Conservation (phyloP, 257 asterid species). For the Anisodus tanguticus region DNA sequence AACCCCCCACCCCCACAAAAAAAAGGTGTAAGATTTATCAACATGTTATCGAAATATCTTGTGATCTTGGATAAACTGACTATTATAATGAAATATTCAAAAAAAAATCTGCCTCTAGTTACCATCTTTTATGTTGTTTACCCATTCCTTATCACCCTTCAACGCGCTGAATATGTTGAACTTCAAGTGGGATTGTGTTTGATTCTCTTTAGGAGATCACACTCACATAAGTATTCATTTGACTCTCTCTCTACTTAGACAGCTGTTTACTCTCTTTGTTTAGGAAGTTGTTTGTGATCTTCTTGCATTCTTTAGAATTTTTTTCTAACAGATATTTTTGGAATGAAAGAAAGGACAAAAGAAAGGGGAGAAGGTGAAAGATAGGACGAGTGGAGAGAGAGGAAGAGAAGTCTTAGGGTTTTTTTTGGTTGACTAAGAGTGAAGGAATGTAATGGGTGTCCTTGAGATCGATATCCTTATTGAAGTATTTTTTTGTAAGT, state of each 20-base stretch:
- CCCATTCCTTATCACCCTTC: constrained; percentile 23
- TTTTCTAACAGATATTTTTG: background rate
- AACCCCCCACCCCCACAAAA: background rate
- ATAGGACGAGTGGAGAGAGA: background rate
- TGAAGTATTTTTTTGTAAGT: background rate
- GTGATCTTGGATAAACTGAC: background rate
- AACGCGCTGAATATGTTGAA: background rate
- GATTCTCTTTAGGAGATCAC: constrained; percentile 9
- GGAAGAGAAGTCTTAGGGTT: background rate
- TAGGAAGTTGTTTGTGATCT: constrained; percentile 2
- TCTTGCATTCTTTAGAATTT: background rate
- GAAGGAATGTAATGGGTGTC: background rate
- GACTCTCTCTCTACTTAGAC: background rate
- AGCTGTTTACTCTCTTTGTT: background rate
- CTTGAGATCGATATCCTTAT: background rate
- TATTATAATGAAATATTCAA: background rate
- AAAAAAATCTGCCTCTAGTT: background rate
- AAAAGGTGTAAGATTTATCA: background rate
- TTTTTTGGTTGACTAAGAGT: background rate
- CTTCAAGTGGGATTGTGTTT: background rate
- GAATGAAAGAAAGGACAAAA: constrained; percentile 12
- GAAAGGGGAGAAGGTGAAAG: background rate
- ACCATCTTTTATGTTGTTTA: constrained; percentile 4
- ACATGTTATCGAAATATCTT: background rate
- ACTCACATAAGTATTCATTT: background rate